Evolutionary conservation across 129 eudicot species (phyloP).

Genomic region (Scalesia atractyloides): DNA sequence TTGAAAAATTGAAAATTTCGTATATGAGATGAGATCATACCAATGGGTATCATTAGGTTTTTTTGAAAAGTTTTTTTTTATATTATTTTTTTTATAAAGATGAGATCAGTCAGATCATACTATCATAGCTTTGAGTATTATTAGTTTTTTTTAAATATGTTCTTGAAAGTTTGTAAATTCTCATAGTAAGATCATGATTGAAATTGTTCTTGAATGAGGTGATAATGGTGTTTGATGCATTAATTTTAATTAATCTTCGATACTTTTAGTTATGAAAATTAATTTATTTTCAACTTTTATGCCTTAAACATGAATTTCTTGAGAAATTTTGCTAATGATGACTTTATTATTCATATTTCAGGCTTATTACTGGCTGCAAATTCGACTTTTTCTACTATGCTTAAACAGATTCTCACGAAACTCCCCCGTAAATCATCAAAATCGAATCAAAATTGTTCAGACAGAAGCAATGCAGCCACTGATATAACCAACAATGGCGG

Average conservation of each 20-base stretch:
- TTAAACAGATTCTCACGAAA: constrained; percentile 64
- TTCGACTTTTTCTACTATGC: constrained; percentile 51
- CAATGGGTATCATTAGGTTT: no score
- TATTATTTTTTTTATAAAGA: no score
- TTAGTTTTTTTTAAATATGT: background rate
- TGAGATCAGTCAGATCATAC: no score
- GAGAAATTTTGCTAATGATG: constrained; percentile 9
- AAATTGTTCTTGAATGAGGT: background rate
- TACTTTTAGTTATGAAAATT: no score
- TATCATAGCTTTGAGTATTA: background rate
- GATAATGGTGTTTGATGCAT: no score
- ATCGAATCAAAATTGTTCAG: constrained; percentile 44
- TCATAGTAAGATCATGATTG: background rate
- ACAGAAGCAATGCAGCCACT: constrained; percentile 34
- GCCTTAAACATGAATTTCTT: constrained; percentile 4
- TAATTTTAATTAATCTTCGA: no score
- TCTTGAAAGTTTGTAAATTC: no score
- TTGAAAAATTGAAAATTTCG: background rate
- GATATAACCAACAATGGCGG: constrained; percentile 40
- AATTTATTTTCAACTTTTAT: no score
- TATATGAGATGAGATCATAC: no score
- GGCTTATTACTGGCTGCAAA: constrained; percentile 18
- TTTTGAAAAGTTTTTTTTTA: no score
- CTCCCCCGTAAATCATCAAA: constrained; percentile 63
- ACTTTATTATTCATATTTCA: constrained; percentile 11